Evolutionary conservation across 2,329 filamentous ascomycete species (phyloP).

Genomic region (Phialophora expanda): DNA sequence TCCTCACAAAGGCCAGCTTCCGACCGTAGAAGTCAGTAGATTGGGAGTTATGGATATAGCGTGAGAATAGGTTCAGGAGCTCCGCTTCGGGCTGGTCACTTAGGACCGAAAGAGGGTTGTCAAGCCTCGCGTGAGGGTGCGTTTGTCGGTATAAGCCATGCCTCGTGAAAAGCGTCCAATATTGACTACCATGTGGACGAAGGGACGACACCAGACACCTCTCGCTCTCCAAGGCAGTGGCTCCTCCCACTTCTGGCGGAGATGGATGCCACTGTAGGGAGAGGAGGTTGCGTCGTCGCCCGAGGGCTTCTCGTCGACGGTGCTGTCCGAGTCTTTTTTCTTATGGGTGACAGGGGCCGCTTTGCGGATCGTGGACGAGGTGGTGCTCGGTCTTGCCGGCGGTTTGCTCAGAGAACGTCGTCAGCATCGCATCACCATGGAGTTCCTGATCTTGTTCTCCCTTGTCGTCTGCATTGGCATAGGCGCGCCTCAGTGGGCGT

Average conservation of each 20-base stretch:
- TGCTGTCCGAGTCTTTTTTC: constrained; percentile 50
- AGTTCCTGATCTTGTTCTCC: too few relatives aligned
- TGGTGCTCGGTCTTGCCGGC: constrained; percentile 48
- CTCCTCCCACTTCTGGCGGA: too few relatives aligned
- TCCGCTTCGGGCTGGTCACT: constrained; percentile 7
- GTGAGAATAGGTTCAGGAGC: constrained; percentile 10
- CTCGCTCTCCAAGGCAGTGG: too few relatives aligned
- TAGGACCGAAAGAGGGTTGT: neutral
- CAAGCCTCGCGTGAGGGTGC: neutral
- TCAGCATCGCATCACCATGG: too few relatives aligned
- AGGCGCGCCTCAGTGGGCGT: too few relatives aligned
- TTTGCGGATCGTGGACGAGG: constrained; percentile 42
- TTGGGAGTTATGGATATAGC: neutral
- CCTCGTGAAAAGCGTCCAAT: too few relatives aligned
- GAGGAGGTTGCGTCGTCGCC: too few relatives aligned
- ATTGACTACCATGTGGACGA: too few relatives aligned
- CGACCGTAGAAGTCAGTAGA: constrained; percentile 5
- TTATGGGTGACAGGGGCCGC: constrained; percentile 47
- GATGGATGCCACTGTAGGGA: too few relatives aligned
- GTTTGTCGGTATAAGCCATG: too few relatives aligned
- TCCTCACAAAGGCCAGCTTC: constrained; percentile 6
- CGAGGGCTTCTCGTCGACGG: constrained; percentile 42
- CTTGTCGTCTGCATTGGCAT: too few relatives aligned
- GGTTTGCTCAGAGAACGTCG: constrained; percentile 53
- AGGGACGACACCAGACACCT: too few relatives aligned